Percentiles rank a stretch among this genome's conserved stretches.
Conservation (phyloP, 1,284 basidiomycete species). For the Peniophora sp. region DNA sequence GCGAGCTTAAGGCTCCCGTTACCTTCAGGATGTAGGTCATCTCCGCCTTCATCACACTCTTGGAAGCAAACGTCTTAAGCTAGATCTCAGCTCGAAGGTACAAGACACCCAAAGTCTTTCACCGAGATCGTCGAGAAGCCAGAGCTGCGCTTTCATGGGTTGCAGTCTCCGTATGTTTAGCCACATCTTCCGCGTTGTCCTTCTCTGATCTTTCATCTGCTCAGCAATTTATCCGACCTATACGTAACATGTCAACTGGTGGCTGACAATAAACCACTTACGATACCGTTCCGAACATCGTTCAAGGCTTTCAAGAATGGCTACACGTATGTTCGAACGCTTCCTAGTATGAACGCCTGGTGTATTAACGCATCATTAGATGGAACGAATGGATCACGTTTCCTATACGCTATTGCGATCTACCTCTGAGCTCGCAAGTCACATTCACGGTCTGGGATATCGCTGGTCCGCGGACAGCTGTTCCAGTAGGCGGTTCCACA, state of each 20-base stretch:
- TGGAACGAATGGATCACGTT: slow-evolving; percentile 96
- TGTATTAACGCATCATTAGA: slow-evolving; percentile 29
- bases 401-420: slow-evolving; percentile 86
- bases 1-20: slow-evolving; percentile 79
- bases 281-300: slow-evolving; percentile 84
- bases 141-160: slow-evolving; percentile 70
- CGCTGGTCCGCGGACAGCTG: slow-evolving; percentile 64
- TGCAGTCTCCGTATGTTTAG: slow-evolving; percentile 62
- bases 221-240: slow-evolving; percentile 79
- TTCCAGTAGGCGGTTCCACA: slow-evolving; percentile 85
- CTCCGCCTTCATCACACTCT: background rate
- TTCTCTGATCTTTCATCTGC: slow-evolving; percentile 12
- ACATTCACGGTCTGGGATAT: slow-evolving; percentile 96
- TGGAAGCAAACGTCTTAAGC: background rate
- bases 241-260: slow-evolving; percentile 89
- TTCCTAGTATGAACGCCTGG: background rate
- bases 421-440: slow-evolving; percentile 83
- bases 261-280: slow-evolving; percentile 89
- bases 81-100: slow-evolving; percentile 82
- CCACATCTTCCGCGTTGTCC: slow-evolving; percentile 15
- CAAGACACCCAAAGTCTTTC: slow-evolving; percentile 58
- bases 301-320: slow-evolving; percentile 87
- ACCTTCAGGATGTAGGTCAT: slow-evolving; percentile 77
- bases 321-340: slow-evolving; percentile 52
- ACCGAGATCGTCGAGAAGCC: slow-evolving; percentile 74